Percentiles rank a stretch among this genome's conserved stretches.
Conservation (phyloP, 495 filamentous ascomycete genomes). For the Trichocladium antarcticum region DNA sequence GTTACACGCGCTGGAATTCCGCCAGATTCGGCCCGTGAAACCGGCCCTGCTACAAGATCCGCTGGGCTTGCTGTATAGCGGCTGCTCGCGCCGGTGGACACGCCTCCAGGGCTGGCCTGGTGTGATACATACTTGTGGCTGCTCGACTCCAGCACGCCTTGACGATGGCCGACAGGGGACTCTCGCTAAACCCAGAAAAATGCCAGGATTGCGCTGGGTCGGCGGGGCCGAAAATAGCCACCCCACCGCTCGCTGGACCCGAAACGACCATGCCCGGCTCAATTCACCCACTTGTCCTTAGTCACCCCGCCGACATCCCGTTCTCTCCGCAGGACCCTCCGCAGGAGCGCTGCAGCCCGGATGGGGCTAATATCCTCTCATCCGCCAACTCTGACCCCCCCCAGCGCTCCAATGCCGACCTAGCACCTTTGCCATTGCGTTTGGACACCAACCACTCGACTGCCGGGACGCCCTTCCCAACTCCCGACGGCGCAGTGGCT, state of each 20-base stretch:
- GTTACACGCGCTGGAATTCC: slow-evolving; percentile 8
- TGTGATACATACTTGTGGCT: no score
- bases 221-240: slow-evolving; percentile 17
- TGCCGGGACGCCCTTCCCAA: slow-evolving; percentile 1
- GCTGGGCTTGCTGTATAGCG: no score
- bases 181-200: not conserved
- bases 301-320: slow-evolving; percentile 14
- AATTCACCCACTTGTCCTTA: slow-evolving; percentile 33
- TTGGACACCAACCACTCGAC: slow-evolving; percentile 3
- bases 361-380: slow-evolving; percentile 18
- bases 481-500: slow-evolving; percentile 11
- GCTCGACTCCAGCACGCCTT: no score
- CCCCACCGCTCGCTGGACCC: slow-evolving; percentile 10
- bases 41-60: no score
- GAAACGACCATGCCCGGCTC: slow-evolving; percentile 22
- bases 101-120: no score
- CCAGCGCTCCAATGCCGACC: slow-evolving; percentile 14
- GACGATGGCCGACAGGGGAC: slow-evolving; percentile 6
- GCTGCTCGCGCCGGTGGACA: no score
- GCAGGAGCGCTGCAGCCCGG: slow-evolving; percentile 5
- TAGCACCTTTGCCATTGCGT: slow-evolving; percentile 3
- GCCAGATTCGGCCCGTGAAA: no score
- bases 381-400: slow-evolving; percentile 15
- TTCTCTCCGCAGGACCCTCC: slow-evolving; percentile 4
- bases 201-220: not conserved